Base-by-base conservation (phyloP, 768 basidiomycete species). In the Boletus sp. region DNA sequence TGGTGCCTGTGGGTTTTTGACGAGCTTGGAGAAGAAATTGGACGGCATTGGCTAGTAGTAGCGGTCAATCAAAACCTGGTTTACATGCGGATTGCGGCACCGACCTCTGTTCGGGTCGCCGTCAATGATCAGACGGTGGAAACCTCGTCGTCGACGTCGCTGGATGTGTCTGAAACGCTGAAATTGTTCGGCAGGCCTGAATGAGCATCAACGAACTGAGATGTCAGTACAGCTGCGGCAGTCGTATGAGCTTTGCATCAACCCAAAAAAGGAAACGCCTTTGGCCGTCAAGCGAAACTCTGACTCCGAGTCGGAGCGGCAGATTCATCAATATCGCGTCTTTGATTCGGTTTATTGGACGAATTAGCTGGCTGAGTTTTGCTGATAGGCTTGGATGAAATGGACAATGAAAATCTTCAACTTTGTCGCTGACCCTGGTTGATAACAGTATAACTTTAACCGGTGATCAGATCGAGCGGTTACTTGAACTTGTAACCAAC, bases 1-100 rank as follows among this genome's bases (percentile, higher is more conserved):
- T 3, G 59, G 50, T 41, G 54, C 30, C 10, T 52, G 51, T 0
- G 69, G n/a, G n/a, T 54, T 59, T 30, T 59, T 68, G 49, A 72
- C 68, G 40, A 72, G 65, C 51, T 72, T 72, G 39, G 70, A 49
- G 50, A 72, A 68, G 60, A 72, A 72, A 29, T 61, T 64, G 17
- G 72, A 50, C 1, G 71, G 62, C 71, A 72, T 71, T 9, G 45
- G 17, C 50, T 58, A 2, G 47, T 58, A 2, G 47, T 32, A 39
- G 40, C 17, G 9, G 39, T 37, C 33, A 37, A 42, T 36, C 33
- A 48, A 28, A 9, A 2, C 32, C 17, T 30, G 24, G 12, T 5
- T 6, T 6, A 17, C 2, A 14, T 8, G 4, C 2, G 29, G 33
- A 20, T 10, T 12, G 15, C 28, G 40, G 29, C 18, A 59, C 61